Conservation (phyloP, 2,329 filamentous ascomycete species). For the Trichoderma atroviride region DNA sequence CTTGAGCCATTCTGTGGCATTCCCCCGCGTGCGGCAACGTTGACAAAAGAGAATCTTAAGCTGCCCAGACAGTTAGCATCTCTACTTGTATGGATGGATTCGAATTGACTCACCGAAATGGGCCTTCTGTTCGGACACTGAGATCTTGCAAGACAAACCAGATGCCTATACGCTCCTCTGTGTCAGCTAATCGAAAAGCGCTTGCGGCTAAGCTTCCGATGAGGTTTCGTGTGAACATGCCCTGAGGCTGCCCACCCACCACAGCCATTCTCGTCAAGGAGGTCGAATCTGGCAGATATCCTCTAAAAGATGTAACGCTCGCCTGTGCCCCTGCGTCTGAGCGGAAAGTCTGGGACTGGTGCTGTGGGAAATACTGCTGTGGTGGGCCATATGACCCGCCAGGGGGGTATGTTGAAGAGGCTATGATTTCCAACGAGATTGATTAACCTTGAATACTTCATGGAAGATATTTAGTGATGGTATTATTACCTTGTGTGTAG, state of each 20-base stretch:
- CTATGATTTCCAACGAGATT: conserved; percentile 25
- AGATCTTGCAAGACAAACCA: conserved; percentile 98
- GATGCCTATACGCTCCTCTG: conserved; percentile 78
- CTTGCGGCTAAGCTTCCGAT: conserved; percentile 91
- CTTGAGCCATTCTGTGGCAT: conserved; percentile 44
- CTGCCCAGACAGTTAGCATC: conserved; percentile 42
- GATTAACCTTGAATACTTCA: neutral
- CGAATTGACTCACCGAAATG: conserved; percentile 69
- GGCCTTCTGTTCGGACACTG: conserved; percentile 89
- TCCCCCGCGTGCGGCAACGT: conserved; percentile 64
- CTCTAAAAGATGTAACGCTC: conserved; percentile 34
- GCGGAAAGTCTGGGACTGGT: conserved; percentile 38
- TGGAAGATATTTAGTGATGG: neutral
- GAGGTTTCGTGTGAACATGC: conserved; percentile 92
- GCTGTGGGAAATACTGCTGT: conserved; percentile 43
- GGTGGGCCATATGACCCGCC: conserved; percentile 42
- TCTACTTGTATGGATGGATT: neutral
- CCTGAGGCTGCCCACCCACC: conserved; percentile 59
- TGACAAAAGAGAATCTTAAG: conserved; percentile 75
- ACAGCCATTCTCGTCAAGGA: conserved; percentile 41
- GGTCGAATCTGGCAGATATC: conserved; percentile 39
- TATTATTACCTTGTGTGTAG: conserved; percentile 42
- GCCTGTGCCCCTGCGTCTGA: conserved; percentile 38
- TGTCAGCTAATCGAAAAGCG: conserved; percentile 80
- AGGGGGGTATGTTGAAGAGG: conserved; percentile 36